Percentiles rank a stretch among this genome's conserved stretches.
These are phyloP conservation scores for Aspergillus incahuasiensis DNA, from an alignment of 495 filamentous ascomycete species.

Conservation along the genomic window DNA sequence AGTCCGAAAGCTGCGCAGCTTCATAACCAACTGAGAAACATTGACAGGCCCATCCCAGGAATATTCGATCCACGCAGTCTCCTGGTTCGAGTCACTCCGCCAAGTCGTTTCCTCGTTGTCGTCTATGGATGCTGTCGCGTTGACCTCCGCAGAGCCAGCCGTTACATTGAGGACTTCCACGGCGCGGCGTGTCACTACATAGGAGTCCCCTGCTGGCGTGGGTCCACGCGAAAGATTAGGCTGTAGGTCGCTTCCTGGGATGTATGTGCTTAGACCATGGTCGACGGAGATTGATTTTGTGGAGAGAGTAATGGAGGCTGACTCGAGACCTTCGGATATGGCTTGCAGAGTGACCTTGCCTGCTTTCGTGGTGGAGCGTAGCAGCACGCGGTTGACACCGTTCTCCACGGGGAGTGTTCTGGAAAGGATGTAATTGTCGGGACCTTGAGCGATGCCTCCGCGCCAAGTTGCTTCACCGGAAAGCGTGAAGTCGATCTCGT, in stretches of 20 bases:
- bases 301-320: not conserved
- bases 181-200: not conserved
- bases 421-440: conserved; percentile 8
- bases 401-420: conserved; percentile 4
- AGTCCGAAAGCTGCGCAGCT: not conserved
- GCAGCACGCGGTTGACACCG: conserved; percentile 7
- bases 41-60: not conserved
- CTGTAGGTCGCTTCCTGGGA: not conserved
- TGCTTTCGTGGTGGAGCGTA: conserved; percentile 1
- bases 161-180: not conserved
- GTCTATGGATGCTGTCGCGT: not conserved
- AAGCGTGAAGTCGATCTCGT: conserved; percentile 4
- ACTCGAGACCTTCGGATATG: not conserved
- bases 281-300: not conserved
- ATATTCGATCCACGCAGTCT: conserved; percentile 8
- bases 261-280: not conserved
- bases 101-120: conserved; percentile 6
- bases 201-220: not conserved
- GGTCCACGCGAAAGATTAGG: conserved; percentile 4
- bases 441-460: conserved; percentile 7
- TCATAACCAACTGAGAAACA: conserved; percentile 4
- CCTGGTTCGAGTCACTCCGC: not conserved
- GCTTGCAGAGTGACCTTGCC: conserved; percentile 4
- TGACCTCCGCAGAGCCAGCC: conserved; percentile 4
- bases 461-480: conserved; percentile 4